Evolutionary conservation across 208 protist species (phyloP).

Genomic region (Tritrichomonas musculus): DNA sequence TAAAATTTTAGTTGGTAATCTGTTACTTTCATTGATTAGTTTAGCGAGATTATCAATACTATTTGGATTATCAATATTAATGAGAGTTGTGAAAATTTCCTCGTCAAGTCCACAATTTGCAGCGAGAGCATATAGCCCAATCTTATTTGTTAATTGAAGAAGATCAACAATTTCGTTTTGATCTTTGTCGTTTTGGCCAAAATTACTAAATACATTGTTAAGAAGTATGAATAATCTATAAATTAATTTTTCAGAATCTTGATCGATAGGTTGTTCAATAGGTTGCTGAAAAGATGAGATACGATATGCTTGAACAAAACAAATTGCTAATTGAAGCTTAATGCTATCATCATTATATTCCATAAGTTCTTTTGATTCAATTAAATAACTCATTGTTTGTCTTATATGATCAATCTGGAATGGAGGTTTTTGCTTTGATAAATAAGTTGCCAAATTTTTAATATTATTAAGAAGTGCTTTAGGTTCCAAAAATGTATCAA

Average conservation of each 20-base stretch:
- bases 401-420: not conserved
- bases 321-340: not conserved
- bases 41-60: not conserved
- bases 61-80: not conserved
- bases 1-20: not conserved
- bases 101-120: not conserved
- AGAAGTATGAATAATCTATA: not conserved
- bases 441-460: not conserved
- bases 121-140: not conserved
- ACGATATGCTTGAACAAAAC: not conserved
- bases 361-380: slow-evolving; percentile 16
- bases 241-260: not conserved
- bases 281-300: not conserved
- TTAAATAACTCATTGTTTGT: not conserved
- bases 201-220: not conserved
- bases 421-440: not conserved
- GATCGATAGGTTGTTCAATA: not conserved
- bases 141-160: not conserved
- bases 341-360: not conserved
- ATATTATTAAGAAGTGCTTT: not conserved
- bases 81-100: not conserved
- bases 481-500: not conserved
- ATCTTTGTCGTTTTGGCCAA: not conserved
- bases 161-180: not conserved
- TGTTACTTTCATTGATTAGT: not conserved